phyloP scores from a whole-genome alignment of 2,329 filamentous ascomycete genomes.

The Acrodontium crateriforme region DNA sequence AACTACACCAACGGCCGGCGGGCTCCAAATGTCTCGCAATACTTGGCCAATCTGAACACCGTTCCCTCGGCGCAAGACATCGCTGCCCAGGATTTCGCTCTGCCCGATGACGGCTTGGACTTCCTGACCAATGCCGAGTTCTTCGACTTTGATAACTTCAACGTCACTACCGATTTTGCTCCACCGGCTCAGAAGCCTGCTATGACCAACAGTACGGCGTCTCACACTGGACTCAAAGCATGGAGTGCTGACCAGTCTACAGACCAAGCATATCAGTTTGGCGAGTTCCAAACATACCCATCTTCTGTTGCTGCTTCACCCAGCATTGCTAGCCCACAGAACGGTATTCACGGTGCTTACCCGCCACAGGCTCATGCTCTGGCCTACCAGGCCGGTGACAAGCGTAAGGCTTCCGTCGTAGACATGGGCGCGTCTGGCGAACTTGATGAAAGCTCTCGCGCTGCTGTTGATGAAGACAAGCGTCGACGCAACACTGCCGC shows the following conservation, averaged over 20 bases:
- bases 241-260: constrained; percentile 4
- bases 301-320: constrained; percentile 12
- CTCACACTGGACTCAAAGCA: constrained; percentile 1
- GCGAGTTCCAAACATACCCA: constrained; percentile 31
- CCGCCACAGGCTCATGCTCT: constrained; percentile 12
- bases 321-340: constrained; percentile 12
- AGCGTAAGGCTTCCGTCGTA: constrained; percentile 29
- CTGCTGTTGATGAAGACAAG: constrained; percentile 40
- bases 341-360: constrained; percentile 16
- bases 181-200: background rate
- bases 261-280: constrained; percentile 30
- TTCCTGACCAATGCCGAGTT: constrained; percentile 48
- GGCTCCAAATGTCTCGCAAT: constrained; percentile 78
- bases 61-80: constrained; percentile 50
- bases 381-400: constrained; percentile 20
- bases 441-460: constrained; percentile 32
- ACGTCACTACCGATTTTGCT: no score
- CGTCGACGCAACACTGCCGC: constrained; percentile 40
- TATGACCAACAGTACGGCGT: constrained; percentile 6
- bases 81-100: constrained; percentile 41
- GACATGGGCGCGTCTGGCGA: constrained; percentile 19
- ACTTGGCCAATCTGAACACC: constrained; percentile 73
- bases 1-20: constrained; percentile 61
- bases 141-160: constrained; percentile 47
- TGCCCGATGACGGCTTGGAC: constrained; percentile 39